phyloP scores from a whole-genome alignment of 768 basidiomycete genomes.

The Xerocomellus chrysenteron region DNA sequence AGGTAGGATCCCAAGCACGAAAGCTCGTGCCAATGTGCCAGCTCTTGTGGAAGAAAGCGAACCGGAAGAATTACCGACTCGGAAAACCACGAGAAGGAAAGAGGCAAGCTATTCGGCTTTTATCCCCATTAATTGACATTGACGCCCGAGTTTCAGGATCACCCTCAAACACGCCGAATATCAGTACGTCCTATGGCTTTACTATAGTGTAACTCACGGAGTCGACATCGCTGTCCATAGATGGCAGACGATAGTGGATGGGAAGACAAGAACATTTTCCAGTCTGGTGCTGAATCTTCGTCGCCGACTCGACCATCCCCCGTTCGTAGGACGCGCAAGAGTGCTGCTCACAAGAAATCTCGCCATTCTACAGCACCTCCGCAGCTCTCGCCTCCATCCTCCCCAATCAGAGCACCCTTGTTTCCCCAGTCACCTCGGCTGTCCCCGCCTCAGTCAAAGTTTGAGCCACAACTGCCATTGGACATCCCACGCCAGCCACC shows the following conservation, averaged over 20 bases:
- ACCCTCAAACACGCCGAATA: conserved; percentile 52
- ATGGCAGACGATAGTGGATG: conserved; percentile 72
- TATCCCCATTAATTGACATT: not conserved
- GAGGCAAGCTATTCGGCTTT: conserved; percentile 36
- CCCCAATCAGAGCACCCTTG: conserved; percentile 34
- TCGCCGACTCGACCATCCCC: conserved; percentile 71
- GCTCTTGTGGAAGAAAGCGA: conserved; percentile 72
- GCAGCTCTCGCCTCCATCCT: conserved; percentile 45
- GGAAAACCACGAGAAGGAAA: conserved; percentile 63
- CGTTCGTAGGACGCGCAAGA: conserved; percentile 43
- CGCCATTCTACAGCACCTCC: conserved; percentile 75
- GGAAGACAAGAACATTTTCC: conserved; percentile 90
- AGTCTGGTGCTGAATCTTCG: conserved; percentile 87
- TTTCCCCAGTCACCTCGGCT: conserved; percentile 24
- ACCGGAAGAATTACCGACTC: conserved; percentile 57
- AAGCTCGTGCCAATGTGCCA: conserved; percentile 39
- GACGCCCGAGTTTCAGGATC: conserved; percentile 42
- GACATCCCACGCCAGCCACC: conserved; percentile 33
- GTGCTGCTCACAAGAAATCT: conserved; percentile 44
- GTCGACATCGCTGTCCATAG: conserved; percentile 17
- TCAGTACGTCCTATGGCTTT: conserved; percentile 43
- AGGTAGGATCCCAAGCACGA: conserved; percentile 46
- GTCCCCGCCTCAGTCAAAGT: conserved; percentile 55
- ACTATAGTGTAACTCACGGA: conserved; percentile 2
- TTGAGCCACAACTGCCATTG: conserved; percentile 52